Evolutionary conservation across 192 early-diverging fungal genomes (phyloP).

Genomic region (Coemansia sp.): DNA sequence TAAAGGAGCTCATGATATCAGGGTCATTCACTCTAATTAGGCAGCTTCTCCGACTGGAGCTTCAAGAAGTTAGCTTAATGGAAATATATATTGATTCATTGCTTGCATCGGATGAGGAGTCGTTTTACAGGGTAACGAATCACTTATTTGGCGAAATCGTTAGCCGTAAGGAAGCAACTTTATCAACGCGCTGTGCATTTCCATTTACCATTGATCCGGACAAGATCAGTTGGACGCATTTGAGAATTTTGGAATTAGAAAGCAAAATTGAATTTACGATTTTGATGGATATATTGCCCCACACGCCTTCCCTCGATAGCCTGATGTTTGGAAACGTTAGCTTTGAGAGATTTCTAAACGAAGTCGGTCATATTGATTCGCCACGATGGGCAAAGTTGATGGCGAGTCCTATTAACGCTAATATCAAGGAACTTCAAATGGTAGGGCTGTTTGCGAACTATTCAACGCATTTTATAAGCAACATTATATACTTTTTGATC

Average conservation of each 20-base stretch:
- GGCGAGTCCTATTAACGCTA: not conserved
- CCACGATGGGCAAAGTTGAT: not conserved
- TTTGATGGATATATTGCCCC: not conserved
- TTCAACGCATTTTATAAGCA: not conserved
- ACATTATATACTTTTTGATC: conserved; percentile 6
- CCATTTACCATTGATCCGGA: not conserved
- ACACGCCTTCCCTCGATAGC: not conserved
- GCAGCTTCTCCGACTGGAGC: not conserved
- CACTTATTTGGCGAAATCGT: not conserved
- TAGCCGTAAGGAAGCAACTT: not conserved
- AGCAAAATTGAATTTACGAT: not conserved
- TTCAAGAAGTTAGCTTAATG: not conserved
- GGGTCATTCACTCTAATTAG: not conserved
- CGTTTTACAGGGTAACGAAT: not conserved
- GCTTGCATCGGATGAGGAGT: not conserved
- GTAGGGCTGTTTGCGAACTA: not conserved
- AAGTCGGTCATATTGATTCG: not conserved
- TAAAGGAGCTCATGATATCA: not conserved
- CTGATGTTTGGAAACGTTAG: not conserved
- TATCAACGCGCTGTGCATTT: not conserved
- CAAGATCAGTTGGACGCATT: not conserved
- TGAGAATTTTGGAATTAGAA: not conserved
- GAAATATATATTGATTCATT: not conserved
- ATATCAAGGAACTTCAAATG: not conserved
- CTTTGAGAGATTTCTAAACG: not conserved